Conservation (phyloP, 164 flowering plant genomes). For the Platanus orientalis region DNA sequence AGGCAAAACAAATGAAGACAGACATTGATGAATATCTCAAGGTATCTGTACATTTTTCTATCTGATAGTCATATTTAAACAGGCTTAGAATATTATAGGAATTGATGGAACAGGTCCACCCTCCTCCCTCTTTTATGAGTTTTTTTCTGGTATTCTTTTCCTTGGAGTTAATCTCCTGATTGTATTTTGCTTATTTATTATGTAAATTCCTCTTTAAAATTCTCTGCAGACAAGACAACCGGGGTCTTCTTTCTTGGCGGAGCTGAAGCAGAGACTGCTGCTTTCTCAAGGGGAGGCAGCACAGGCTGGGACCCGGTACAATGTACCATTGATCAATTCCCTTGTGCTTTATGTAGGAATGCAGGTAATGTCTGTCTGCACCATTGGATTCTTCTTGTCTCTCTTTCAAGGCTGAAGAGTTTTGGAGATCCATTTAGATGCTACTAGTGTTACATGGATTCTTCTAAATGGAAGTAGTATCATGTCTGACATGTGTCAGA, state of each 20-base stretch:
- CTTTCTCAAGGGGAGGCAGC: conserved; percentile 63
- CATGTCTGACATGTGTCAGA: no score
- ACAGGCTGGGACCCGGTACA: conserved; percentile 78
- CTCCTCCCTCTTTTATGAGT: not conserved
- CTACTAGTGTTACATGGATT: no score
- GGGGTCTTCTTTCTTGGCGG: conserved; percentile 61
- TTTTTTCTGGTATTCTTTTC: no score
- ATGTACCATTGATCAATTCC: conserved; percentile 90
- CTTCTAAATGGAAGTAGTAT: no score
- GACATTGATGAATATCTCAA: conserved; percentile 92
- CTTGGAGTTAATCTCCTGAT: no score
- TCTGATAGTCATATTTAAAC: no score
- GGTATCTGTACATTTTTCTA: conserved; percentile 33
- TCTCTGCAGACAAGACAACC: conserved; percentile 67
- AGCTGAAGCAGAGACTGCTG: conserved; percentile 75
- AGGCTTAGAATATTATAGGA: no score
- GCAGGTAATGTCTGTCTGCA: conserved; percentile 52
- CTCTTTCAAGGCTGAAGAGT: no score
- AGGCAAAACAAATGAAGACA: conserved; percentile 76
- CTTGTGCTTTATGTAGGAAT: conserved; percentile 96
- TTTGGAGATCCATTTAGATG: no score
- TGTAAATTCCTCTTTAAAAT: not conserved
- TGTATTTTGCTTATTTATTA: not conserved
- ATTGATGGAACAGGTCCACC: no score
- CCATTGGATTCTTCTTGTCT: no score